Evolutionary conservation across 208 protist genomes (phyloP).

Genomic region (Trypanosomatidae sp.): DNA sequence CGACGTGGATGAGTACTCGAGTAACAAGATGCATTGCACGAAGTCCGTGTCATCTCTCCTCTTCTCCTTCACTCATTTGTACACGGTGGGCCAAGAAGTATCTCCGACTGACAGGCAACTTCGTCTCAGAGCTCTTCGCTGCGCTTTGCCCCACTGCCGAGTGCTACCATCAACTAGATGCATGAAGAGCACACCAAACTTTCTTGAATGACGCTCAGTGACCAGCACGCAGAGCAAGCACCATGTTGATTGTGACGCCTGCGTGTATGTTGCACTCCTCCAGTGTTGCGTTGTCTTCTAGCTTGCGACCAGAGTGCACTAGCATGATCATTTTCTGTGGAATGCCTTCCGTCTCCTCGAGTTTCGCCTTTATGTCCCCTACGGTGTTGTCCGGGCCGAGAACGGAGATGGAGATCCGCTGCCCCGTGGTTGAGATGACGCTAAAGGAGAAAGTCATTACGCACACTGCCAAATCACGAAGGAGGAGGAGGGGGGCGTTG

Average conservation of each 20-base stretch:
- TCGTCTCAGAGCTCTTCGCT: neutral
- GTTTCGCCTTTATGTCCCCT: slow-evolving; percentile 67
- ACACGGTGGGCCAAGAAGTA: neutral
- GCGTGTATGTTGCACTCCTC: slow-evolving; percentile 61
- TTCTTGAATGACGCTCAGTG: slow-evolving; percentile 1
- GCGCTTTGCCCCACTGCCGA: neutral
- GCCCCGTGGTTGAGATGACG: slow-evolving; percentile 72
- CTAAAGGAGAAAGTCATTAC: slow-evolving; percentile 59
- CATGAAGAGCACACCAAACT: neutral
- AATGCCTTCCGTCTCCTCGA: slow-evolving; percentile 83
- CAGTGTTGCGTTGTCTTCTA: slow-evolving; percentile 69
- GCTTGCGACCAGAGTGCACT: slow-evolving; percentile 70
- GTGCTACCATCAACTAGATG: neutral
- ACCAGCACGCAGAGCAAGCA: slow-evolving; percentile 70
- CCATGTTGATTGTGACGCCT: slow-evolving; percentile 74
- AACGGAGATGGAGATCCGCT: slow-evolving; percentile 64
- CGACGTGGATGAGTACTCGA: neutral
- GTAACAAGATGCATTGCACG: neutral
- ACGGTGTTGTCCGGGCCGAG: slow-evolving; percentile 83
- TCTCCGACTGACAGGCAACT: neutral
- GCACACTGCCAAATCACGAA: neutral
- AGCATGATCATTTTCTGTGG: slow-evolving; percentile 81
- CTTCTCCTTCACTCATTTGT: neutral
- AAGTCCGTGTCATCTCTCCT: neutral
- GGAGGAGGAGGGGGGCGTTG: neutral